phyloP scores from a whole-genome alignment of 2,329 filamentous ascomycete species.

The Monosporascus ibericus region DNA sequence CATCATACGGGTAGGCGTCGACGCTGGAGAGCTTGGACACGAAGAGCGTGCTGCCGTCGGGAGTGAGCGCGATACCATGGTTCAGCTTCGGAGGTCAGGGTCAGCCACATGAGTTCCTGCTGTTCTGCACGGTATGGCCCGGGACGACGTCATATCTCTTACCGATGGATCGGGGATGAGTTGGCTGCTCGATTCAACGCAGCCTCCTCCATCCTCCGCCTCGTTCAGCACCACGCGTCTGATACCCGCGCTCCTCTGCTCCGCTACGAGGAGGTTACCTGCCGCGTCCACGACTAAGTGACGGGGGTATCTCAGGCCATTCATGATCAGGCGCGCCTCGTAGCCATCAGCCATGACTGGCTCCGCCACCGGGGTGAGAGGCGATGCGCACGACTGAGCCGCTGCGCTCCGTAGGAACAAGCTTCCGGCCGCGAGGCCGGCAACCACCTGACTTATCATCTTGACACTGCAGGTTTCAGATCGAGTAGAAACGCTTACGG shows the following conservation, averaged over 20 bases:
- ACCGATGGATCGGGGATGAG: constrained; percentile 22
- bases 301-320: constrained; percentile 25
- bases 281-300: constrained; percentile 28
- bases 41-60: constrained; percentile 47
- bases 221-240: constrained; percentile 27
- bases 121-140: too few relatives aligned
- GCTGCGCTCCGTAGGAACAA: not conserved
- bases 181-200: constrained; percentile 21
- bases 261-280: constrained; percentile 32
- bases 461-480: not conserved
- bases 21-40: constrained; percentile 54
- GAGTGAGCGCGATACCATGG: constrained; percentile 49
- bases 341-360: constrained; percentile 11
- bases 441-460: not conserved
- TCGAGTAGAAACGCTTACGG: too few relatives aligned
- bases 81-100: constrained; percentile 36
- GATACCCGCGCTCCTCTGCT: constrained; percentile 25
- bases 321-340: constrained; percentile 11
- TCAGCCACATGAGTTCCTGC: not conserved
- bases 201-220: constrained; percentile 21
- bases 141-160: constrained; percentile 2
- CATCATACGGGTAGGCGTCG: constrained; percentile 60
- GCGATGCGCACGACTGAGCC: not conserved
- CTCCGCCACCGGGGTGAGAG: constrained; percentile 1
- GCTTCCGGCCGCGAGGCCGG: not conserved